Base-by-base conservation (phyloP, 225 moss, liverwort and hornwort genomes). In the Sphagnum contortum region DNA sequence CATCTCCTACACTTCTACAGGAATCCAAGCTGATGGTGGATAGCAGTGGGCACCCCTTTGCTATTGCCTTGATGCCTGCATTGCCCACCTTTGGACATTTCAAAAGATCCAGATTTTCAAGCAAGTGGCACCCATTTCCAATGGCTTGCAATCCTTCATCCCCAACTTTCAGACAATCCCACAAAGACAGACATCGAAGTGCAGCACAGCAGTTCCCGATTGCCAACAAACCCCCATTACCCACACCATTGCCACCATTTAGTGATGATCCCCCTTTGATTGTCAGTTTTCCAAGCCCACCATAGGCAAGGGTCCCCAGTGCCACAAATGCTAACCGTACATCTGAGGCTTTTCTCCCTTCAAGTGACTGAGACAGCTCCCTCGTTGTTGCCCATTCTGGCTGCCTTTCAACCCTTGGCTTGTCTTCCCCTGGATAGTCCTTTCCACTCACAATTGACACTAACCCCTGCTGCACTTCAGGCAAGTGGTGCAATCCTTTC, bases 151-250 rank as follows among this genome's bases (percentile, higher is more conserved):
- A 70, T 57, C 91, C 91, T 4, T 83, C 74, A 66, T 91, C 88
- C 50, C 88, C 83, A 46, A 88, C 68, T 54, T 76, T 73, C 10
- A 72, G 65, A 47, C 91, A 88, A 45, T 86, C 82, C 91, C 91
- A 91, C 66, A 91, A 70, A 48, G 80, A 73, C 12, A 91, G 79
- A 48, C 75, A 78, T 68, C 91, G 91, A 66, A 91, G 81, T 56
- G 91, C 88, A 47, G 77, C 81, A 76, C 88, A 91, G 65, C 83
- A 84, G 58, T 77, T 77, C 48, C 88, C 91, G 57, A 91, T 81
- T 60, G 91, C 88, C 50, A 72, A 75, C 12, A 91, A 79, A 6
- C 91, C 91, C 12, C 77, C 76, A 60, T 88, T 82, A 4, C 81
- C 82, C 5, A 85, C 77, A 44, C 79, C 79, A 69, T 73, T 29